Evolutionary conservation across 2,329 filamentous ascomycete genomes (phyloP).

Genomic region (Ophiognomonia clavigignenti-juglandacearum): DNA sequence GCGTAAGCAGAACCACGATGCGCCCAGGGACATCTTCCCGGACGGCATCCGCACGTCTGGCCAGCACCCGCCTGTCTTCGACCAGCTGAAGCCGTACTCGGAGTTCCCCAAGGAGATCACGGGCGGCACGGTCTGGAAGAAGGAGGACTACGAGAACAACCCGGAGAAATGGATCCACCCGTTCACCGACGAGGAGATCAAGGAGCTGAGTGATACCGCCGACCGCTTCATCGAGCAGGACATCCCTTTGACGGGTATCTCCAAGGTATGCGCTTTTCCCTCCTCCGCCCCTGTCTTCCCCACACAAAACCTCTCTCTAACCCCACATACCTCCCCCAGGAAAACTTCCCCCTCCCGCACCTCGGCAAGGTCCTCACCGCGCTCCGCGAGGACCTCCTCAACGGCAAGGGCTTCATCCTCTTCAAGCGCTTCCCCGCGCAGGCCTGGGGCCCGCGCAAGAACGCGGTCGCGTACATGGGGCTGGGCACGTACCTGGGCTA

Average conservation of each 20-base stretch:
- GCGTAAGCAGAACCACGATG: conserved; percentile 27
- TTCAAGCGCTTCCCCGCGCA: conserved; percentile 80
- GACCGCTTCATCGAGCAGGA: conserved; percentile 64
- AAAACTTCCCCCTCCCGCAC: conserved; percentile 39
- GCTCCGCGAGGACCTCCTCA: conserved; percentile 46
- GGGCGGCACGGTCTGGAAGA: conserved; percentile 69
- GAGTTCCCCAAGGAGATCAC: conserved; percentile 67
- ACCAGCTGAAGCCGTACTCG: conserved; percentile 60
- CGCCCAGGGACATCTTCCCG: conserved; percentile 35
- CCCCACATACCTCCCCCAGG: conserved; percentile 17
- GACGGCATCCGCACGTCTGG: conserved; percentile 54
- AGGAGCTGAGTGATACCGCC: conserved; percentile 61
- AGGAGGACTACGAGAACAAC: conserved; percentile 56
- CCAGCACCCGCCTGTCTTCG: conserved; percentile 66
- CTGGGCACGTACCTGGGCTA: conserved; percentile 81
- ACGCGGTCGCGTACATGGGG: conserved; percentile 85
- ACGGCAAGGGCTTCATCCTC: conserved; percentile 85
- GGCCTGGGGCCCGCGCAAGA: conserved; percentile 74
- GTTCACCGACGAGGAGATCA: conserved; percentile 62
- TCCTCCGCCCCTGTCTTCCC: not conserved
- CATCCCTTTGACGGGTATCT: conserved; percentile 66
- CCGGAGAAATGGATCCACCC: conserved; percentile 69
- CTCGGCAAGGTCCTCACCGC: conserved; percentile 30
- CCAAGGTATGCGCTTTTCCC: conserved; percentile 20
- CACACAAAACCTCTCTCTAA: too few species aligned